A percentile compares a stretch with the other conserved stretches of the same genome.
phyloP scores from a whole-genome alignment of 352 stramenopile genomes.

The Phytophthora agathidicida region DNA sequence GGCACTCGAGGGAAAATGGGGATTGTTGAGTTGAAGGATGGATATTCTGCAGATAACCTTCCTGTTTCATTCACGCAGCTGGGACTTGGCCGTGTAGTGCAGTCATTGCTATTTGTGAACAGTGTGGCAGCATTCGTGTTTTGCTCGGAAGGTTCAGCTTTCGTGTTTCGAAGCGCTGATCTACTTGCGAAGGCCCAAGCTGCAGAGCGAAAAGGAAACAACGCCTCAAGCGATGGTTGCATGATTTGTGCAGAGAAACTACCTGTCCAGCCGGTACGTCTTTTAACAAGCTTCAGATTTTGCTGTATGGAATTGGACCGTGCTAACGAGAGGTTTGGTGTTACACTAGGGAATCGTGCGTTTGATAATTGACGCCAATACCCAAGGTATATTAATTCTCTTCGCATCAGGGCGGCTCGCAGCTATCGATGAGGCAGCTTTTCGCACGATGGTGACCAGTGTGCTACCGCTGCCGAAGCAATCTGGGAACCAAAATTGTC shows the following conservation, averaged over 20 bases:
- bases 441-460: constrained; percentile 25
- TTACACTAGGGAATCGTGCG: constrained; percentile 36
- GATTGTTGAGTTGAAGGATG: constrained; percentile 7
- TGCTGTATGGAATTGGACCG: neutral
- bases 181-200: constrained; percentile 5
- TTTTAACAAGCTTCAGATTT: neutral
- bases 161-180: constrained; percentile 23
- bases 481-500: neutral
- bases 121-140: constrained; percentile 40
- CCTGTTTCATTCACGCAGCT: constrained; percentile 19
- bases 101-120: constrained; percentile 36
- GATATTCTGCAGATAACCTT: neutral
- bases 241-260: constrained; percentile 30
- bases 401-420: constrained; percentile 42
- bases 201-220: neutral
- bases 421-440: constrained; percentile 21
- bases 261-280: constrained; percentile 34
- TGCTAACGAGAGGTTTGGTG: constrained; percentile 3
- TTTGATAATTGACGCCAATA: constrained; percentile 25
- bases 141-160: constrained; percentile 33
- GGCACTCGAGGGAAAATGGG: constrained; percentile 23
- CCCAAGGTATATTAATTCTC: constrained; percentile 34
- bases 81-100: constrained; percentile 19
- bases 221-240: neutral
- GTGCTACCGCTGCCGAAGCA: constrained; percentile 19